phyloP scores from a whole-genome alignment of 257 asterid genomes.

The Paraleonurus japonicus region DNA sequence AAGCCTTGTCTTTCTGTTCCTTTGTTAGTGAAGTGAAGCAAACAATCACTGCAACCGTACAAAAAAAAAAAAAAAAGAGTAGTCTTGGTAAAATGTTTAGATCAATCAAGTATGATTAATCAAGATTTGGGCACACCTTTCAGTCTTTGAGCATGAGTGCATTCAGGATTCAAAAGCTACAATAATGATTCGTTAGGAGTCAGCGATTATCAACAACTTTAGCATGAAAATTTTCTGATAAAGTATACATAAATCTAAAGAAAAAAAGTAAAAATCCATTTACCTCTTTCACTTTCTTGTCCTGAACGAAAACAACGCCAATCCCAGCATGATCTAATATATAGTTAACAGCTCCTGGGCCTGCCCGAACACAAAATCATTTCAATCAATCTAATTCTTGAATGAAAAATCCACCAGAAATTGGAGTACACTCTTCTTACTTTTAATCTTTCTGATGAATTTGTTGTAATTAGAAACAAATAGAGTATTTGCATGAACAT shows the following conservation, averaged over 20 bases:
- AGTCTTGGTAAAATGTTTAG: slow-evolving; percentile 16
- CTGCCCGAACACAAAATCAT: slow-evolving; percentile 36
- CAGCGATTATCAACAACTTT: neutral
- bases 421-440: neutral
- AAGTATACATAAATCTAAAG: slow-evolving; percentile 21
- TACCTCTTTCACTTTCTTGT: slow-evolving; percentile 74
- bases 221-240: neutral
- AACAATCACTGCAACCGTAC: slow-evolving; percentile 57
- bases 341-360: slow-evolving; percentile 85
- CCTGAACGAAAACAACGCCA: slow-evolving; percentile 79
- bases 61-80: no score
- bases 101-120: slow-evolving; percentile 11
- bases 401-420: neutral
- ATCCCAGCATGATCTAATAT: slow-evolving; percentile 85
- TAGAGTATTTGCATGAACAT: no score
- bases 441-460: neutral
- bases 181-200: slow-evolving; percentile 8
- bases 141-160: slow-evolving; percentile 68
- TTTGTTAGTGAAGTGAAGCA: slow-evolving; percentile 69
- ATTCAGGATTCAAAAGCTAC: slow-evolving; percentile 79
- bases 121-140: slow-evolving; percentile 49
- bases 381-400: slow-evolving; percentile 1
- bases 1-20: slow-evolving; percentile 54
- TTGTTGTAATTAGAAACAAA: neutral
- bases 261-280: no score